Evolutionary conservation across 2,329 filamentous ascomycete genomes (phyloP), one percentile per base, ranked within the genome.

Genomic region (Aphanocladium album): DNA sequence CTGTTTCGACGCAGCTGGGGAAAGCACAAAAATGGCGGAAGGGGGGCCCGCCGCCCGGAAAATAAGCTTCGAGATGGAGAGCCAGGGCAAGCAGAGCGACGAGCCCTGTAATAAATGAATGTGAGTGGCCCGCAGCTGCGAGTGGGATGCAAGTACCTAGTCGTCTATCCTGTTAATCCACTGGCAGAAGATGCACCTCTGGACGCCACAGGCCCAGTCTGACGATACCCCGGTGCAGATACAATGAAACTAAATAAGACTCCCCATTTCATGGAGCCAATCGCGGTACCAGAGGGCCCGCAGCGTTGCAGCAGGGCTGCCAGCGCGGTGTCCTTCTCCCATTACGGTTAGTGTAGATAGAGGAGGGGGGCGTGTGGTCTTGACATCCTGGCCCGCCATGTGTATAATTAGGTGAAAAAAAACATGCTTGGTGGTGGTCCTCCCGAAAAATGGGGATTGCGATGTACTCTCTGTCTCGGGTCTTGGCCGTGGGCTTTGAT

Each of bases 241-340:
- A 23, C 39, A 27, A 19, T 23, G 25, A 51, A 51, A 35, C n/a
- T 14, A 33, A 49, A 49, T 47, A 27, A 47, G 27, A 39, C 21
- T 43, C 30, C 33, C 30, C 30, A 23, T 8, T 16, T 19, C 17
- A 21, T 33, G 27, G 47, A 51, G 47, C 47, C 47, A 51, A 51
- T 57, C 35, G 50, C 35, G 35, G 41, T 30, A 46, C 17, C 41
- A 33, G 17, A n/a, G 54, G 3, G 5, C 19, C 23, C 5, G 41
- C 17, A 57, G 45, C 30, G 55, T 41, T 16, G 33, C 33, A 41
- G 17, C 56, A 45, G 51, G 56, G 56, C 56, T 59, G 56, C 30
- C 56, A 59, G 47, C 56, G 56, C 56, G 56, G 56, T 59, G 56
- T 59, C 56, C 46, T 59, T 59, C 19, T 23, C 56, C 37, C 0